Percentiles rank a stretch among this genome's conserved stretches.
These are phyloP conservation scores for Deinandra increscens DNA, from an alignment of 129 eudicot species.

Conservation along the genomic window DNA sequence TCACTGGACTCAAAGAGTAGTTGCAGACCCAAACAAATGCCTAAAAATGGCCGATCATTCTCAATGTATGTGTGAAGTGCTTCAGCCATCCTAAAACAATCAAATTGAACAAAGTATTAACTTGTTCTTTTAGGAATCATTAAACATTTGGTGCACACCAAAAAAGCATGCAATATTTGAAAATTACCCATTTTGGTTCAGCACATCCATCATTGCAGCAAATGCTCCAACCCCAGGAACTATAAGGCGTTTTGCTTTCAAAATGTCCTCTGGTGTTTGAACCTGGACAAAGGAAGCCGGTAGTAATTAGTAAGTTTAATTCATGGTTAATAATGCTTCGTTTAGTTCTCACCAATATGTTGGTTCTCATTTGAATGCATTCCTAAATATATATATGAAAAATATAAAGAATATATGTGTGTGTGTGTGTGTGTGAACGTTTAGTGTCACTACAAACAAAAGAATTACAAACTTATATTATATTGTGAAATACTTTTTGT, in stretches of 20 bases:
- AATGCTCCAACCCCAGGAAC: slow-evolving; percentile 99
- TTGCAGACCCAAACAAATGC: slow-evolving; percentile 96
- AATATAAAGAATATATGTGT: no score
- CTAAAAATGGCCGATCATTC: slow-evolving; percentile 94
- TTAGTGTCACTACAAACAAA: neutral
- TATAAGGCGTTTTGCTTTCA: slow-evolving; percentile 80
- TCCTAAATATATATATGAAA: no score
- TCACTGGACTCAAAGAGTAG: slow-evolving; percentile 93
- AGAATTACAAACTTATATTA: neutral
- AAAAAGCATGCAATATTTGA: neutral
- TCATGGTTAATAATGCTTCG: no score
- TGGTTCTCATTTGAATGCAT: no score
- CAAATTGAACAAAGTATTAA: neutral
- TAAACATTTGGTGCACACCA: neutral
- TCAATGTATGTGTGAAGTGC: slow-evolving; percentile 77
- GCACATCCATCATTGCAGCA: slow-evolving; percentile 91
- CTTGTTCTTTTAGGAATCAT: neutral
- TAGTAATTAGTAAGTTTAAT: no score
- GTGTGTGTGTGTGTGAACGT: neutral
- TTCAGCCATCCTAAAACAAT: slow-evolving; percentile 73
- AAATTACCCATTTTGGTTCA: slow-evolving; percentile 63
- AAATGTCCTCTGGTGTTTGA: slow-evolving; percentile 79
- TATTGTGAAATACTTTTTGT: neutral
- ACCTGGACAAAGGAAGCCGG: slow-evolving; percentile 43
- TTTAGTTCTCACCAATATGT: no score